These are phyloP conservation scores for Nicotiana paniculata DNA, from an alignment of 257 asterid genomes.

Conservation along the genomic window DNA sequence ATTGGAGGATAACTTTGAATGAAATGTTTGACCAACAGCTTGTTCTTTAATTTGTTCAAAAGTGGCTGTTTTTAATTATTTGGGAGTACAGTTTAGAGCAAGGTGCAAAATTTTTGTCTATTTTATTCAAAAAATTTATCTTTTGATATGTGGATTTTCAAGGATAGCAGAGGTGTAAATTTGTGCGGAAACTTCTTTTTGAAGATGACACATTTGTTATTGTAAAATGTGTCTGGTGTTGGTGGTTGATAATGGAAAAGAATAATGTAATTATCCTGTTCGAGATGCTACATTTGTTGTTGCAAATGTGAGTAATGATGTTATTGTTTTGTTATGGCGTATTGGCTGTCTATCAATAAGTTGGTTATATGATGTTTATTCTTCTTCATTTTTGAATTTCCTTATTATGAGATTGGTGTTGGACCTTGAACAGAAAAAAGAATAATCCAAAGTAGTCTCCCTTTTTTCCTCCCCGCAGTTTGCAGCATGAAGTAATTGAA, in stretches of 20 bases:
- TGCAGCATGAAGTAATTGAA: background rate
- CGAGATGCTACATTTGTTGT: background rate
- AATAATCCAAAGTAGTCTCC: background rate
- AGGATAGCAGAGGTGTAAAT: background rate
- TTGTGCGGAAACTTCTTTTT: background rate
- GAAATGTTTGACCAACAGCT: background rate
- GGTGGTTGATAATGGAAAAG: background rate
- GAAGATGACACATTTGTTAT: background rate
- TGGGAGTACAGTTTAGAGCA: background rate
- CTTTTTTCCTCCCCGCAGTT: background rate
- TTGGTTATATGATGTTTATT: background rate
- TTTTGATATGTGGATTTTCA: background rate
- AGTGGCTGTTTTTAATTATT: background rate
- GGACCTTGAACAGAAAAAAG: background rate
- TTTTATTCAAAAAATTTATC: background rate
- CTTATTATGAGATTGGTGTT: background rate
- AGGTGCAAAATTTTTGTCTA: background rate
- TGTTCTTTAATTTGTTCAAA: background rate
- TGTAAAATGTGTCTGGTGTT: background rate
- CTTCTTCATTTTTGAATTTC: background rate
- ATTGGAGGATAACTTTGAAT: background rate
- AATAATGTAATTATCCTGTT: background rate
- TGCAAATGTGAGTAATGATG: too few species aligned
- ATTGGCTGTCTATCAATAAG: background rate
- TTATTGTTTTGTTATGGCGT: too few species aligned